Base-by-base conservation (phyloP, 2,329 filamentous ascomycete species). In the Alternaria rosae region DNA sequence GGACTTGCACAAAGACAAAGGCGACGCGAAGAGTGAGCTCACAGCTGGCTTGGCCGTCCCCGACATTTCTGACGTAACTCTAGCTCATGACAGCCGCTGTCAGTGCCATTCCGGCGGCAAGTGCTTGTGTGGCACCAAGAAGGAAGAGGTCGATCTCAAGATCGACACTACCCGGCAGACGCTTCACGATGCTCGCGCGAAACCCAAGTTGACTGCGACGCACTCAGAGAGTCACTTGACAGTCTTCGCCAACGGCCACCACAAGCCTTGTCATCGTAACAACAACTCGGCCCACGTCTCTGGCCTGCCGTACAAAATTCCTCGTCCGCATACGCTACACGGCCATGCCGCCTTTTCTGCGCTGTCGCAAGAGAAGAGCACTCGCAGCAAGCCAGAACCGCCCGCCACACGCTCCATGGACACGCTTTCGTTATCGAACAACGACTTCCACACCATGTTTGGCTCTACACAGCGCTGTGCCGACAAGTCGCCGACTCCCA, bases 221-320 rank as follows among this genome's bases (percentile, higher is more conserved):
- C 86, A 86, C 68, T 88, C 86, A 23, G 88, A 90, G 54, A 85
- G 83, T 60, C 85, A 84, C 28, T 78, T 89, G 70, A 89, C 86
- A 17, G 82, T 88, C 60, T 89, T 89, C 73, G 82, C 86, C 21
- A 88, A 89, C 71, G 87, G 87, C 61, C 87, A 89, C 69, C 87
- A 89, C 79, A 88, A 88, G 79, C 87, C 87, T 11, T 85, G 85
- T 53, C 87, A 89, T 72, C 86, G 87, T 68, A 86, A 88, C 78
- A 89, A 89, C 77, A 86, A 88, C 75, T 84, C 86, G 66, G 87
- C 87, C 61, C 87, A 89, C 71, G 86, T 88, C 62, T 87, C 84
- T 58, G 87, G 87, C 60, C 79, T 85, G 67, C 88, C 88, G 1
- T 90, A 90, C 78, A 87, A 87, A 71, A 85, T 89, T 66, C 86